Conservation (phyloP, 352 stramenopile species). For the Globisporangium acanthophoron region DNA sequence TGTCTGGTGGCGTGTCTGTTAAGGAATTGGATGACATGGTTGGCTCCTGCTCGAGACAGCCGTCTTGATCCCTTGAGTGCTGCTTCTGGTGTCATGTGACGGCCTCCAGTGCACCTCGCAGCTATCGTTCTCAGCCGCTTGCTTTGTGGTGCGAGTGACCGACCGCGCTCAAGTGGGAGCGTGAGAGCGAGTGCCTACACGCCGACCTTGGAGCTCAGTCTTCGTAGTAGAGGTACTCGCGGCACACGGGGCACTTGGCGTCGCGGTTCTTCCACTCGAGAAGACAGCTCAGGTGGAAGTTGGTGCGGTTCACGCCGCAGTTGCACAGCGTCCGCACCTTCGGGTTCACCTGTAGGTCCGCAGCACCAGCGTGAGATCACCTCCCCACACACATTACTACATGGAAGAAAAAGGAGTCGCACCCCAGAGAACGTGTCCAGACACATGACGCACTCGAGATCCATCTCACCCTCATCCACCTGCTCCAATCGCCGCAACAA, state of each 20-base stretch:
- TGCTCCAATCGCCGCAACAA: constrained; percentile 11
- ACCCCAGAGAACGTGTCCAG: constrained; percentile 66
- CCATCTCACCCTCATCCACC: constrained; percentile 52
- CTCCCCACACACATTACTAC: not conserved
- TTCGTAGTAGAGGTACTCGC: constrained; percentile 85
- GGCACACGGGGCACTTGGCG: constrained; percentile 80
- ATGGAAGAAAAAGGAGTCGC: not conserved
- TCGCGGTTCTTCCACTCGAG: constrained; percentile 85
- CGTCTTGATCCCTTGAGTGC: too few species aligned
- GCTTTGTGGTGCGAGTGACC: too few species aligned
- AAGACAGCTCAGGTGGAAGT: constrained; percentile 87
- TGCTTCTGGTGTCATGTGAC: too few species aligned
- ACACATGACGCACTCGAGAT: constrained; percentile 87
- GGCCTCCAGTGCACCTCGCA: too few species aligned
- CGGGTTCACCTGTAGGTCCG: constrained; percentile 38
- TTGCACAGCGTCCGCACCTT: constrained; percentile 84
- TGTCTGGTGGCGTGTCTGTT: too few species aligned
- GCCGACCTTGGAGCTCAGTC: constrained; percentile 19
- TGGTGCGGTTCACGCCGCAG: constrained; percentile 87
- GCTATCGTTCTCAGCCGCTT: too few species aligned
- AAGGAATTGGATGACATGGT: too few species aligned
- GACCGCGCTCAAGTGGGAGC: not conserved
- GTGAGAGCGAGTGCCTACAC: not conserved
- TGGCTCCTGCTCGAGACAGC: too few species aligned
- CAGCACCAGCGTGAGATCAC: not conserved